phyloP scores from a whole-genome alignment of 176 grass and related monocot species.

The Chrysopogon serrulatus region DNA sequence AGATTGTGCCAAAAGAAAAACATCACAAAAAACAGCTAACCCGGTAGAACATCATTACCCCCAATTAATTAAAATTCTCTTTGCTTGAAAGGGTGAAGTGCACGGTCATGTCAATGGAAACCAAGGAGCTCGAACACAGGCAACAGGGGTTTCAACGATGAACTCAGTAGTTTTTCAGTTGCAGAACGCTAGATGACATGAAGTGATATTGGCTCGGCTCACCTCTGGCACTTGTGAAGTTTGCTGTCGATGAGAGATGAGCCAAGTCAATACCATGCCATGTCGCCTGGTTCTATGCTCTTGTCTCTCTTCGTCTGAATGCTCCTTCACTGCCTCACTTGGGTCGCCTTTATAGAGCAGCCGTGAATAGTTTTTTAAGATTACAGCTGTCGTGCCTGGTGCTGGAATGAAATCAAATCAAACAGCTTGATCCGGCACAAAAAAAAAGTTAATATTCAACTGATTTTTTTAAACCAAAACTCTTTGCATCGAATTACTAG shows the following conservation, averaged over 20 bases:
- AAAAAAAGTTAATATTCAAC: neutral
- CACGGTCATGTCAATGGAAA: neutral
- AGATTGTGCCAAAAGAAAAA: conserved; percentile 8
- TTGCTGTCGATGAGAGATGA: conserved; percentile 23
- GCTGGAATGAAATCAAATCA: neutral
- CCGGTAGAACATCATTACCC: neutral
- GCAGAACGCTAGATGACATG: conserved; percentile 36
- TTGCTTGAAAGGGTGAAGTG: neutral
- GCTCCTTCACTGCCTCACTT: conserved; percentile 25
- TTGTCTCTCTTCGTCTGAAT: conserved; percentile 18
- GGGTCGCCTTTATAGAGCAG: conserved; percentile 29
- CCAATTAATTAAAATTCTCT: neutral
- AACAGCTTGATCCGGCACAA: neutral
- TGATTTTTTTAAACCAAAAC: neutral
- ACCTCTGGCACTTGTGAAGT: neutral
- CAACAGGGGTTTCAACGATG: neutral
- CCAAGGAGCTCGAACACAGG: neutral
- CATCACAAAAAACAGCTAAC: neutral
- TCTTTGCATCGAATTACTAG: neutral
- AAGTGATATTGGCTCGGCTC: conserved; percentile 62
- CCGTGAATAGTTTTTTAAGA: conserved; percentile 19
- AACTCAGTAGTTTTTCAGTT: conserved; percentile 3
- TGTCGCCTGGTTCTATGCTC: conserved; percentile 35
- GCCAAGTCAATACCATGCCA: conserved; percentile 57
- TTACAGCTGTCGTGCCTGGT: neutral